phyloP scores from a whole-genome alignment of 1,139 yeast genomes.

The Yamadazyma sp. region DNA sequence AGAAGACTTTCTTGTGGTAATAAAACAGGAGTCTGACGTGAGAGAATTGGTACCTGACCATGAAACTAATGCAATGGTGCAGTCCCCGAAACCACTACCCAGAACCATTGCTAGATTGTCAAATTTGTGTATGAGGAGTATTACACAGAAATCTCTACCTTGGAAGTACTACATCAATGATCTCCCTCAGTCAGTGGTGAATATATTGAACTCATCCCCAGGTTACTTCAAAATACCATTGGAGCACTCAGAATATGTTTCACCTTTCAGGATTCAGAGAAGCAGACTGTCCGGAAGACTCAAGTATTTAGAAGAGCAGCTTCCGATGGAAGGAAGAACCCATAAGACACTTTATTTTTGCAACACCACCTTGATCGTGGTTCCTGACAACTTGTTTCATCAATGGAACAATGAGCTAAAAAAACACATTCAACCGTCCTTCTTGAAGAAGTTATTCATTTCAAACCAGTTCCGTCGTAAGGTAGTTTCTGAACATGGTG shows the following conservation, averaged over 20 bases:
- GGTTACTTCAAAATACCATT: slow-evolving; percentile 44
- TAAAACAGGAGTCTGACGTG: slow-evolving; percentile 14
- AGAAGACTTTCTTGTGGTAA: slow-evolving; percentile 21
- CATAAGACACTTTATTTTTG: slow-evolving; percentile 39
- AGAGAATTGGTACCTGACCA: slow-evolving; percentile 9
- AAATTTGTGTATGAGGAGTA: slow-evolving; percentile 41
- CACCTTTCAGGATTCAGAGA: slow-evolving; percentile 20
- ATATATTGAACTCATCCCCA: slow-evolving; percentile 33
- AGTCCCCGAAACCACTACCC: slow-evolving; percentile 1
- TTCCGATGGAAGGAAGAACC: slow-evolving; percentile 21
- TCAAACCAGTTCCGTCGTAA: slow-evolving; percentile 31
- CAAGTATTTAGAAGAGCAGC: slow-evolving; percentile 10
- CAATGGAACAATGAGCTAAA: slow-evolving; percentile 64
- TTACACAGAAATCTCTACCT: slow-evolving; percentile 50
- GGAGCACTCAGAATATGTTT: slow-evolving; percentile 21
- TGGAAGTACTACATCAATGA: slow-evolving; percentile 51
- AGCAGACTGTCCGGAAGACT: slow-evolving; percentile 18
- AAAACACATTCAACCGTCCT: slow-evolving; percentile 49
- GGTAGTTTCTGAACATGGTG: slow-evolving; percentile 14
- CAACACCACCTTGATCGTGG: slow-evolving; percentile 56
- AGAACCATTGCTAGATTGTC: slow-evolving; percentile 21
- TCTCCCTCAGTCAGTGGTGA: slow-evolving; percentile 45
- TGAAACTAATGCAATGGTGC: neutral
- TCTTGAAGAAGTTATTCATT: slow-evolving; percentile 34
- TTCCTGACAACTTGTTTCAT: slow-evolving; percentile 64